These are phyloP conservation scores for Phytophthora ohioensis DNA, from an alignment of 352 stramenopile genomes.

Conservation along the genomic window DNA sequence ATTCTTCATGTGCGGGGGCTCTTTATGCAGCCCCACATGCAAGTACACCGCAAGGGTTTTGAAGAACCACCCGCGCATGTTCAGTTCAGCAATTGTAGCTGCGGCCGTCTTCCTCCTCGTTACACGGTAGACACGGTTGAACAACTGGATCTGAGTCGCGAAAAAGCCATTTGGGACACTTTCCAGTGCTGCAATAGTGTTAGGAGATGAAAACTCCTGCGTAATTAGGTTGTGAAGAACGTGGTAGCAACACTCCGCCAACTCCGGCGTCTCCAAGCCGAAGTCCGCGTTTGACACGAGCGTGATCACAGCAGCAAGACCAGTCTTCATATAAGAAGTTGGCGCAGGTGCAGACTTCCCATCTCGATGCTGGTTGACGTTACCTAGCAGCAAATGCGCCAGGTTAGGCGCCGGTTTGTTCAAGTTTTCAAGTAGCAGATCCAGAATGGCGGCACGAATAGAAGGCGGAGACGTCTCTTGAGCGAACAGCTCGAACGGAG, in stretches of 20 bases:
- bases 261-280: slow-evolving; percentile 63
- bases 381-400: slow-evolving; percentile 73
- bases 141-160: slow-evolving; percentile 70
- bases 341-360: slow-evolving; percentile 32
- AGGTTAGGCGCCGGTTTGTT: slow-evolving; percentile 80
- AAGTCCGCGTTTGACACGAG: slow-evolving; percentile 83
- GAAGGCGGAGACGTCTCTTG: slow-evolving; percentile 50
- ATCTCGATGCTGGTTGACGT: slow-evolving; percentile 52
- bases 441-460: slow-evolving; percentile 74
- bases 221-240: slow-evolving; percentile 72
- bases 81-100: slow-evolving; percentile 62
- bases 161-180: slow-evolving; percentile 75
- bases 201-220: slow-evolving; percentile 72
- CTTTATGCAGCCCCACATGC: slow-evolving; percentile 74
- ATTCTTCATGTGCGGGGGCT: slow-evolving; percentile 74
- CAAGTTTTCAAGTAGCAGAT: slow-evolving; percentile 83
- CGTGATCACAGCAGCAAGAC: slow-evolving; percentile 73
- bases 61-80: slow-evolving; percentile 88
- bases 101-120: slow-evolving; percentile 45
- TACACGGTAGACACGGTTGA: slow-evolving; percentile 57
- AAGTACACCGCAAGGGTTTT: slow-evolving; percentile 83
- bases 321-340: slow-evolving; percentile 55
- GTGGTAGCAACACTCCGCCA: slow-evolving; percentile 74
- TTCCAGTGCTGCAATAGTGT: slow-evolving; percentile 65
- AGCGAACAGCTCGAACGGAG: slow-evolving; percentile 56